phyloP scores from a whole-genome alignment of 768 basidiomycete genomes.

The Suillus hirtellus region DNA sequence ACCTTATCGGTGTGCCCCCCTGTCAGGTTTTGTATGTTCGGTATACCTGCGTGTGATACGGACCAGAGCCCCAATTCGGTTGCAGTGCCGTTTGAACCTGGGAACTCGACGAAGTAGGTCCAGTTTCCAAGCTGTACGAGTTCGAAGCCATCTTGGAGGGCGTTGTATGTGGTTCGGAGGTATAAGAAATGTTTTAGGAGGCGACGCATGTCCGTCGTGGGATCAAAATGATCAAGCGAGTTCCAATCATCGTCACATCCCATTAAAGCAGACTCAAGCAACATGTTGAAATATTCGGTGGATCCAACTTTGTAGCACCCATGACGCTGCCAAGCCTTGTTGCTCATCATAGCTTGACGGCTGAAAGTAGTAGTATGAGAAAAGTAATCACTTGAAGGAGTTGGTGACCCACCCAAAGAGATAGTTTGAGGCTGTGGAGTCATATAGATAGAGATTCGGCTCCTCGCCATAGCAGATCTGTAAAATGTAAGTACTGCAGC shows the following conservation, averaged over 20 bases:
- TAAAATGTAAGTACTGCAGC: not conserved
- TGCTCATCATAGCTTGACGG: slow-evolving; percentile 89
- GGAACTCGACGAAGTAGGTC: slow-evolving; percentile 76
- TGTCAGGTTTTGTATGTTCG: slow-evolving; percentile 56
- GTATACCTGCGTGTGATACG: slow-evolving; percentile 64
- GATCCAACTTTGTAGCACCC: slow-evolving; percentile 92
- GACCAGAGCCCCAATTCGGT: slow-evolving; percentile 93
- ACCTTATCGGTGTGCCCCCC: slow-evolving; percentile 67
- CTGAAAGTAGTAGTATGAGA: slow-evolving; percentile 39
- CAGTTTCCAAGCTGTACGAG: slow-evolving; percentile 80
- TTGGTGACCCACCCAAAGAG: slow-evolving; percentile 67
- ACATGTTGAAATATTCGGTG: slow-evolving; percentile 92
- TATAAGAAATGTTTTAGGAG: slow-evolving; percentile 71
- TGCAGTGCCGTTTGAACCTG: slow-evolving; percentile 77
- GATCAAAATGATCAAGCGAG: slow-evolving; percentile 92
- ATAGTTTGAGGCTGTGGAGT: slow-evolving; percentile 90
- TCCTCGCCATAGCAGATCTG: slow-evolving; percentile 91
- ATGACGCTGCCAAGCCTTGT: slow-evolving; percentile 87
- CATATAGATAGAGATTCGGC: slow-evolving; percentile 84
- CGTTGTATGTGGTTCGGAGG: slow-evolving; percentile 65
- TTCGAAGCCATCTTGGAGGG: slow-evolving; percentile 85
- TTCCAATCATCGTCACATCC: slow-evolving; percentile 93
- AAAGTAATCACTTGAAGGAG: slow-evolving; percentile 5
- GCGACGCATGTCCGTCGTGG: slow-evolving; percentile 76
- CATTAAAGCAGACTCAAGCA: slow-evolving; percentile 71